Evolutionary conservation across 2,329 filamentous ascomycete genomes (phyloP), one percentile per base, ranked within the genome.

Genomic region (Huntiella abstrusa): DNA sequence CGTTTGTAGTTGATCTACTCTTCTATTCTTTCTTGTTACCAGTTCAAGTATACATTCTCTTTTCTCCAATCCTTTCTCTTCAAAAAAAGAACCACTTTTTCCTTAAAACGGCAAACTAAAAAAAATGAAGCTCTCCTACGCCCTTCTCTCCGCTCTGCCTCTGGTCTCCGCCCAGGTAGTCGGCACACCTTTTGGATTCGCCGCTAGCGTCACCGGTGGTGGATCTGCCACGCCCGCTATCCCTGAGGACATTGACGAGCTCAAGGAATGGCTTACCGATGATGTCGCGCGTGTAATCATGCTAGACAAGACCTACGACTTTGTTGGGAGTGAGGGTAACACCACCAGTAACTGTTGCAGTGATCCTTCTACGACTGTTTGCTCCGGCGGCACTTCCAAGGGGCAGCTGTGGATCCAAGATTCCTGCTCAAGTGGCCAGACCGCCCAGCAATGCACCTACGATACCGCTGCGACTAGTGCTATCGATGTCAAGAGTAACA

Each of bases 131-230:
- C 11, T 41, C 15, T 7, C 17, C 6, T 41, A 15, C 17, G n/a
- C 38, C 22, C 11, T 19, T 7, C 11, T 41, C 15, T 41, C 6
- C 1, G 54, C 48, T 22, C 52, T 50, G 3, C 49, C 54, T 5
- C 46, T 51, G 1, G 54, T 50, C 37, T 53, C 55, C 13, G 57
- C 56, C 10, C 54, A 58, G 43, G 56, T 59, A n/a, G 49, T 54
- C 6, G 57, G 57, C 22, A 55, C 51, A 12, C 54, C 57, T 2
- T 58, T 57, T 28, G 57, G 57, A 34, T 59, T 59, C 16, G 57
- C 57, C 8, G 51, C 52, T 2, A 56, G 68, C 34, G 65, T 68
- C 2, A 73, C 70, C 28, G 70, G 70, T 41, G 70, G 70, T 53
- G 69, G 69, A 22, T 59, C 53, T 46, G 68, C 67, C 10, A 57